phyloP scores from a whole-genome alignment of 192 early-diverging fungal species.

The Podila clonocystis region DNA sequence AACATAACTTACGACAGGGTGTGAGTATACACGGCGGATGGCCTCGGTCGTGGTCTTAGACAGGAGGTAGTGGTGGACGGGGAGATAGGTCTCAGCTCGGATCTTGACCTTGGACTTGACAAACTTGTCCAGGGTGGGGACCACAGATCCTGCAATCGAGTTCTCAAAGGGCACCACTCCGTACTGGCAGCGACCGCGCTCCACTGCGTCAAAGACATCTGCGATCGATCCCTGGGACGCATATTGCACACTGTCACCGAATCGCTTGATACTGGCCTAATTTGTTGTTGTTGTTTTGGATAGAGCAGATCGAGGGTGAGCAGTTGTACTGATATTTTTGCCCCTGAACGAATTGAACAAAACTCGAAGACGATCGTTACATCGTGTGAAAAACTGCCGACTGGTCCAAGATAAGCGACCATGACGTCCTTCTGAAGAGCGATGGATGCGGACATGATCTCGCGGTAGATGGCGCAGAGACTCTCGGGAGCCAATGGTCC shows the following conservation, averaged over 20 bases:
- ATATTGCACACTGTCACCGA: conserved; percentile 83
- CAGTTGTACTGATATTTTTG: background rate
- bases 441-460: conserved; percentile 93
- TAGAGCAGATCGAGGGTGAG: background rate
- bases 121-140: conserved; percentile 85
- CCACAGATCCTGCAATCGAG: conserved; percentile 88
- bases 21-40: conserved; percentile 83
- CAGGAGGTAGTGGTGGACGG: conserved; percentile 84
- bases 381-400: conserved; percentile 92
- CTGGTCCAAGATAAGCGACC: conserved; percentile 91
- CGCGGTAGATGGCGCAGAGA: conserved; percentile 59
- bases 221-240: conserved; percentile 72
- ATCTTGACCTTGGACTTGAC: conserved; percentile 73
- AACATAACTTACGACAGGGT: conserved; percentile 59
- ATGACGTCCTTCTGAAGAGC: conserved; percentile 81
- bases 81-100: conserved; percentile 82
- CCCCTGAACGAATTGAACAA: background rate
- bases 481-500: conserved; percentile 71
- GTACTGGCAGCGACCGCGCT: conserved; percentile 79
- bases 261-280: conserved; percentile 63
- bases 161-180: conserved; percentile 97
- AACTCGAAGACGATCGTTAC: conserved; percentile 37
- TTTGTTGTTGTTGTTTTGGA: background rate
- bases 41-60: conserved; percentile 70
- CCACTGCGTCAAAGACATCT: conserved; percentile 85